Evolutionary conservation across 2,329 filamentous ascomycete genomes (phyloP).

Genomic region (Cryphonectria nitschkei): DNA sequence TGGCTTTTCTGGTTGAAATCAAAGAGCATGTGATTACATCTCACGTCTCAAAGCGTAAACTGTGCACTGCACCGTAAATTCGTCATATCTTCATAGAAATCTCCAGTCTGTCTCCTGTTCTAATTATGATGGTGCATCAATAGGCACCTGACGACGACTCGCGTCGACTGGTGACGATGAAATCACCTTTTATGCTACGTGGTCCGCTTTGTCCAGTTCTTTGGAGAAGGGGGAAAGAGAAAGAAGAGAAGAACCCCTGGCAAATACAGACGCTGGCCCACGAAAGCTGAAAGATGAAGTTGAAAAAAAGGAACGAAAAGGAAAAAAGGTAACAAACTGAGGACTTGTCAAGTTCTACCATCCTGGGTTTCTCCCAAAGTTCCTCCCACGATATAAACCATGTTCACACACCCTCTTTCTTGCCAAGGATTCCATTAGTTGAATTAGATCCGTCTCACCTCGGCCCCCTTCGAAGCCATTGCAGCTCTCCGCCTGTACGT

Average conservation of each 20-base stretch:
- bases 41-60: background rate
- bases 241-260: too few relatives aligned
- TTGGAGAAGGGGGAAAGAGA: background rate
- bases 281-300: background rate
- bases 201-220: background rate
- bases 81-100: constrained; percentile 21
- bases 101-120: constrained; percentile 14
- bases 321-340: background rate
- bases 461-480: constrained; percentile 42
- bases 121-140: constrained; percentile 25
- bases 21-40: background rate
- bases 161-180: background rate
- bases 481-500: constrained; percentile 60
- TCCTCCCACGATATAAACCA: background rate
- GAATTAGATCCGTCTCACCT: constrained; percentile 36
- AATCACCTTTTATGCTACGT: background rate
- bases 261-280: constrained; percentile 8
- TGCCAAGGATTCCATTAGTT: background rate
- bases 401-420: background rate
- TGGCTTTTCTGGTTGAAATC: background rate
- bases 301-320: background rate
- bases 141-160: constrained; percentile 1
- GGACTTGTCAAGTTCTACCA: background rate
- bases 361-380: background rate
- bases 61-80: background rate